A percentile compares a stretch with the other conserved stretches of the same genome.
Evolutionary conservation across 2,329 filamentous ascomycete genomes (phyloP).

Genomic region (Aspergillus caelatus): DNA sequence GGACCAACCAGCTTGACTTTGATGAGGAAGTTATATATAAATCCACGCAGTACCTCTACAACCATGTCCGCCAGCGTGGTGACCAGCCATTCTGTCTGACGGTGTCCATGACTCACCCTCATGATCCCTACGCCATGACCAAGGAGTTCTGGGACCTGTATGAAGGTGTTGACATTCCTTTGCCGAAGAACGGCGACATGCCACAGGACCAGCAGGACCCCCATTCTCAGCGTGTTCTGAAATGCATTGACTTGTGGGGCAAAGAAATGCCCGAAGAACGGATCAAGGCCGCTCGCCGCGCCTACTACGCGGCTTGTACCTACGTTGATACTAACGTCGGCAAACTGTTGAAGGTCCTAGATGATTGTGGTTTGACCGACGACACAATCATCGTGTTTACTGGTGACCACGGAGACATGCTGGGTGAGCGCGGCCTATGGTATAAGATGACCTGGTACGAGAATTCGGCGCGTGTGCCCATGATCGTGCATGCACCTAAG

Average conservation of each 20-base stretch:
- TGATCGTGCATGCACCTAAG: slow-evolving; percentile 79
- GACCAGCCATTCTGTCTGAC: slow-evolving; percentile 84
- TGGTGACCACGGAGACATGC: slow-evolving; percentile 94
- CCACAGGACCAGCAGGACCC: slow-evolving; percentile 80
- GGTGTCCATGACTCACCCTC: slow-evolving; percentile 89
- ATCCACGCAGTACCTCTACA: slow-evolving; percentile 85
- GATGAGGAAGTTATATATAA: slow-evolving; percentile 96
- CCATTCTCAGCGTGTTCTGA: slow-evolving; percentile 83
- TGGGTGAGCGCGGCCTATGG: slow-evolving; percentile 89
- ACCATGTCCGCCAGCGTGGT: slow-evolving; percentile 80
- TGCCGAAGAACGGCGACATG: slow-evolving; percentile 73
- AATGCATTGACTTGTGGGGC: slow-evolving; percentile 84
- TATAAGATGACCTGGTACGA: slow-evolving; percentile 98
- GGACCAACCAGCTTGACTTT: slow-evolving; percentile 93
- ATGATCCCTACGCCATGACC: slow-evolving; percentile 93
- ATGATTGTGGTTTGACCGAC: slow-evolving; percentile 76
- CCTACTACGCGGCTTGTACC: slow-evolving; percentile 90
- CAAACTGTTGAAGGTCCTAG: slow-evolving; percentile 74
- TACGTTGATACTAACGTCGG: slow-evolving; percentile 94
- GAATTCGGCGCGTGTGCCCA: slow-evolving; percentile 83
- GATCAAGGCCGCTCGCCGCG: slow-evolving; percentile 79
- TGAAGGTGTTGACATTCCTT: slow-evolving; percentile 81
- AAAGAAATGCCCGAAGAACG: slow-evolving; percentile 82
- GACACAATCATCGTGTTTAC: slow-evolving; percentile 92
- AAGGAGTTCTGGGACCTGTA: slow-evolving; percentile 93